Percentiles rank a stretch among this genome's conserved stretches.
Conservation (phyloP, 164 flowering plant genomes). For the Amborella trichopoda region DNA sequence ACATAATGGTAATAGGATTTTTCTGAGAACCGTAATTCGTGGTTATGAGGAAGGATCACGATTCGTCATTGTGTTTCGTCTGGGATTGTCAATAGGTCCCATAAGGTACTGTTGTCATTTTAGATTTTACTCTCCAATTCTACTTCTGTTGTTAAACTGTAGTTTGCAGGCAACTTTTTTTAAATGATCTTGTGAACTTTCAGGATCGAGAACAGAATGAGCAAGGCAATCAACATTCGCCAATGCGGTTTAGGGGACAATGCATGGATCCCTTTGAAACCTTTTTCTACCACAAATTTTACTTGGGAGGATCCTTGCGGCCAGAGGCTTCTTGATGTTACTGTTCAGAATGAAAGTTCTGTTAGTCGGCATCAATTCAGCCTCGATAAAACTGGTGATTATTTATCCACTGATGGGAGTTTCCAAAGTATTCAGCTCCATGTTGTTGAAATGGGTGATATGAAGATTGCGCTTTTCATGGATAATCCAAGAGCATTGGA, state of each 20-base stretch:
- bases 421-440: slow-evolving; percentile 34
- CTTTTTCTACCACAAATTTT: slow-evolving; percentile 68
- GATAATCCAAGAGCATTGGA: slow-evolving; percentile 16
- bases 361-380: slow-evolving; percentile 26
- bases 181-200: neutral
- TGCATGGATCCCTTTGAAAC: slow-evolving; percentile 48
- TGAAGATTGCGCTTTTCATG: slow-evolving; percentile 53
- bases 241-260: slow-evolving; percentile 81
- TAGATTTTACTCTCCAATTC: neutral
- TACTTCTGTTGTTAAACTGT: neutral
- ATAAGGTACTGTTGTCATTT: slow-evolving; percentile 40
- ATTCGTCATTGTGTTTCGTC: slow-evolving; percentile 78
- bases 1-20: slow-evolving; percentile 33
- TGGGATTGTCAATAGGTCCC: slow-evolving; percentile 66
- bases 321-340: slow-evolving; percentile 48
- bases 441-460: slow-evolving; percentile 44
- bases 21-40: slow-evolving; percentile 73
- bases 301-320: slow-evolving; percentile 96
- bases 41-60: slow-evolving; percentile 99
- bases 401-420: slow-evolving; percentile 15
- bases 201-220: slow-evolving; percentile 89
- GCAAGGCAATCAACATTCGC: slow-evolving; percentile 43
- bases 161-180: neutral
- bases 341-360: slow-evolving; percentile 22
- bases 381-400: slow-evolving; percentile 31